Conservation (phyloP, 805 yeast species). For the Scheffersomyces spartinae region DNA sequence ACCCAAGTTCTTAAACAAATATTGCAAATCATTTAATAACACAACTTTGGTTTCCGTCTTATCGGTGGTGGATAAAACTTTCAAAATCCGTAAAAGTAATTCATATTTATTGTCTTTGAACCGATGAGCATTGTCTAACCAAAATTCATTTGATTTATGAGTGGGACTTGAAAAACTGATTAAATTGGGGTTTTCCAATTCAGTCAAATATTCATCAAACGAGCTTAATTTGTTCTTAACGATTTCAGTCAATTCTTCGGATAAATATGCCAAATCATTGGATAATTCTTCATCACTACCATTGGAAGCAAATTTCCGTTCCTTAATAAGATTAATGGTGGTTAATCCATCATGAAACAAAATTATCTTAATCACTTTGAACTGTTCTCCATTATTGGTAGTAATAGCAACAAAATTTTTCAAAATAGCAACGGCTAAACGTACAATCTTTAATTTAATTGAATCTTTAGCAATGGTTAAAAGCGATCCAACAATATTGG, state of each 20-base stretch:
- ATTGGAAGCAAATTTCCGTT: conserved; percentile 72
- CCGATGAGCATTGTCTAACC: conserved; percentile 69
- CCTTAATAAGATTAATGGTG: conserved; percentile 55
- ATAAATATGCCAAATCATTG: conserved; percentile 51
- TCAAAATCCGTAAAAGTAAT: conserved; percentile 50
- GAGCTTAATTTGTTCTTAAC: conserved; percentile 68
- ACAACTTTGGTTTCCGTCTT: conserved; percentile 18
- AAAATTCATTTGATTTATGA: conserved; percentile 77
- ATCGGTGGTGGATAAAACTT: conserved; percentile 27
- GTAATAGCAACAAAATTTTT: conserved; percentile 41
- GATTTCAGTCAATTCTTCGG: conserved; percentile 53
- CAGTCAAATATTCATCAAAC: conserved; percentile 84
- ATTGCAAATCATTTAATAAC: conserved; percentile 31
- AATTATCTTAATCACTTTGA: conserved; percentile 50
- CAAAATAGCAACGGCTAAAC: conserved; percentile 70
- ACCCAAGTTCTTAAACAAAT: conserved; percentile 28
- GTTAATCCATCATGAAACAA: conserved; percentile 68
- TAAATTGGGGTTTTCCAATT: conserved; percentile 66
- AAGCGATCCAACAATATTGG: conserved; percentile 40
- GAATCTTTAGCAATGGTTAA: conserved; percentile 60
- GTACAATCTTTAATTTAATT: conserved; percentile 82
- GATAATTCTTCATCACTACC: conserved; percentile 74
- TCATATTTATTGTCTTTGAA: conserved; percentile 76
- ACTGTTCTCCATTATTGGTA: conserved; percentile 19
- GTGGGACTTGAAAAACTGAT: conserved; percentile 78